These are phyloP conservation scores for Isabelozyma rhagii DNA, from an alignment of 805 yeast species.

Conservation along the genomic window DNA sequence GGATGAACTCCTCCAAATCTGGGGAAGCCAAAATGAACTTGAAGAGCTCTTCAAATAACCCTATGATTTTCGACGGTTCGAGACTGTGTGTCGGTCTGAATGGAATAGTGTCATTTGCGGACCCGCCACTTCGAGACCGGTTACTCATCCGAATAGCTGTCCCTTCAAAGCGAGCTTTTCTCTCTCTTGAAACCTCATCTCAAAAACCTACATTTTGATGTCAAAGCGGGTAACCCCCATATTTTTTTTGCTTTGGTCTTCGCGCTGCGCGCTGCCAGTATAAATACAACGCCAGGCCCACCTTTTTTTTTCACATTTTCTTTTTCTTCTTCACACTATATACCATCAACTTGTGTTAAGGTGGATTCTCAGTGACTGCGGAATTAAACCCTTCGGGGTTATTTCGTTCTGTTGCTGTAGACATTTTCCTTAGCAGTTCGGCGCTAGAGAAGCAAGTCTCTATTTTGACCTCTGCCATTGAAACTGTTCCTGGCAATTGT, in stretches of 20 bases:
- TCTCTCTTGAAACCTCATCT: neutral
- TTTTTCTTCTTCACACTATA: slow-evolving; percentile 14
- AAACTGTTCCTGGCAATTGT: slow-evolving; percentile 7
- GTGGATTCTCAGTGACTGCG: slow-evolving; percentile 38
- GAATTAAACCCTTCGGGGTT: slow-evolving; percentile 30
- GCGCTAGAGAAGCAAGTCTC: slow-evolving; percentile 70
- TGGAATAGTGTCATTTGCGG: slow-evolving; percentile 23
- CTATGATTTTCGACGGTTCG: slow-evolving; percentile 32
- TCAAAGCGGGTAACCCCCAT: neutral
- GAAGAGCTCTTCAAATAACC: slow-evolving; percentile 32
- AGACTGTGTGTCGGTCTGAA: slow-evolving; percentile 29
- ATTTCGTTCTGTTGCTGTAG: slow-evolving; percentile 27
- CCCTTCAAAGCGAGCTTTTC: neutral
- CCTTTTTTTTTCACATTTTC: neutral
- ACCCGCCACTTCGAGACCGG: slow-evolving; percentile 2
- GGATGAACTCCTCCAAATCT: slow-evolving; percentile 47
- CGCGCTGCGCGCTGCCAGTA: neutral
- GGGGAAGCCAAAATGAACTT: slow-evolving; percentile 30
- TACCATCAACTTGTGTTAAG: slow-evolving; percentile 52
- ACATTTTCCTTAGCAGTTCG: slow-evolving; percentile 52
- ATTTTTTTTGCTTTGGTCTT: neutral
- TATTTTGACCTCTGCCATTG: neutral
- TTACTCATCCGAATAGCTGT: neutral
- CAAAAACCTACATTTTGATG: slow-evolving; percentile 3
- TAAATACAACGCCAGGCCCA: neutral